Evolutionary conservation across 148 eudicot species (phyloP).

Genomic region (Cornus suecica): DNA sequence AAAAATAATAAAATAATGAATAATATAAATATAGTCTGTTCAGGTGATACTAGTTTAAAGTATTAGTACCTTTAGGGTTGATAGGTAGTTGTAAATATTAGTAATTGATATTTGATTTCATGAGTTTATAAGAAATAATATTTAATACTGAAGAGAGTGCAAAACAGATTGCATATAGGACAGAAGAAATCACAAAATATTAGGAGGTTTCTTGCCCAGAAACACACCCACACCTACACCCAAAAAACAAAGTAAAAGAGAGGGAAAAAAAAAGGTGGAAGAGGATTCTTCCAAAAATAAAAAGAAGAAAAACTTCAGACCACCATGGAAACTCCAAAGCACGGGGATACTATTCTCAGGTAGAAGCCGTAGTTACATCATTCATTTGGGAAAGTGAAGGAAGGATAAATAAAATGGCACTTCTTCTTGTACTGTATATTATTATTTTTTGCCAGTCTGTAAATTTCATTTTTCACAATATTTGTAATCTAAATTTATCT

Average conservation of each 20-base stretch:
- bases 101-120: background rate
- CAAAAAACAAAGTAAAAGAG: background rate
- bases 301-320: no score
- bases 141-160: background rate
- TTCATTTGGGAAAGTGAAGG: background rate
- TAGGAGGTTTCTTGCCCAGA: background rate
- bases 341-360: no score
- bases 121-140: background rate
- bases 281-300: background rate
- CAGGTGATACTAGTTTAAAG: background rate
- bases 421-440: background rate
- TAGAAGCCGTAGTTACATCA: background rate
- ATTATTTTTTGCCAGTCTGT: background rate
- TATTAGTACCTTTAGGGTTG: no score
- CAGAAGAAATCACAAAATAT: background rate
- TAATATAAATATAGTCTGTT: background rate
- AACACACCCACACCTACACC: no score
- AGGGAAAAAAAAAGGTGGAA: background rate
- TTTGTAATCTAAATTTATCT: constrained; percentile 5
- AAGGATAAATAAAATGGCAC: background rate
- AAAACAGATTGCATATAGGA: background rate
- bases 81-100: background rate
- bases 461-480: background rate
- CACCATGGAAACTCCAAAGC: no score
- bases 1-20: no score